phyloP scores from a whole-genome alignment of 208 protist species.

The Leishmania lainsoni region DNA sequence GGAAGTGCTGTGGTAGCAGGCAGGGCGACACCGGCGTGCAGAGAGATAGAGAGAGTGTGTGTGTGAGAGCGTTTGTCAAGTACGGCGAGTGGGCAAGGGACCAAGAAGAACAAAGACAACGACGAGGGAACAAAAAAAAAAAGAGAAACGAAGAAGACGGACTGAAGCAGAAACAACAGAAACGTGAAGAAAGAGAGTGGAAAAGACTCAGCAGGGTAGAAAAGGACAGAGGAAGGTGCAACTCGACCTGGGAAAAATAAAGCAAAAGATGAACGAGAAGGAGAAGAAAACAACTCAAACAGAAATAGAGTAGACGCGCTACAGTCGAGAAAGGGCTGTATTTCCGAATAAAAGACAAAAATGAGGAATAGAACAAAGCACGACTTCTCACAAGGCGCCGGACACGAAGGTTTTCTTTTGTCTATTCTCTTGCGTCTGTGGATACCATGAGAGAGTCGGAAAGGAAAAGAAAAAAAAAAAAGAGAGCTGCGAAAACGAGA shows the following conservation, averaged over 20 bases:
- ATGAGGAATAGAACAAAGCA: background rate
- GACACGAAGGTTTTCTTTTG: background rate
- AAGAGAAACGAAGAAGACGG: background rate
- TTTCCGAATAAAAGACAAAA: background rate
- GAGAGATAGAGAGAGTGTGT: background rate
- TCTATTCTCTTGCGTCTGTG: constrained; percentile 6
- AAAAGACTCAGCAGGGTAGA: constrained; percentile 12
- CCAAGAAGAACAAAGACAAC: background rate
- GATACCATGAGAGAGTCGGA: constrained; percentile 2
- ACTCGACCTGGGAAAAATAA: background rate
- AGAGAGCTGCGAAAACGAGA: constrained; percentile 2
- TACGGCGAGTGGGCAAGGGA: background rate
- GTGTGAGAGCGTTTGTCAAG: background rate
- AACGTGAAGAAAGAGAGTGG: constrained; percentile 11
- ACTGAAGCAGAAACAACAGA: background rate
- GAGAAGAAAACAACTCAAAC: background rate
- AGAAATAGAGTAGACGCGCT: constrained; percentile 5
- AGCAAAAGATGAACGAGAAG: background rate
- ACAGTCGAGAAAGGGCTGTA: background rate
- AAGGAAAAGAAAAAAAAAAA: constrained; percentile 5
- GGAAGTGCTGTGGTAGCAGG: background rate
- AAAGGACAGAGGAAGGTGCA: background rate
- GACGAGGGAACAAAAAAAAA: background rate
- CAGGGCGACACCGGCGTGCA: background rate
- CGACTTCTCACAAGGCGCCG: background rate